Conservation (phyloP, 176 grass and related monocot genomes). For the Olyra latifolia region DNA sequence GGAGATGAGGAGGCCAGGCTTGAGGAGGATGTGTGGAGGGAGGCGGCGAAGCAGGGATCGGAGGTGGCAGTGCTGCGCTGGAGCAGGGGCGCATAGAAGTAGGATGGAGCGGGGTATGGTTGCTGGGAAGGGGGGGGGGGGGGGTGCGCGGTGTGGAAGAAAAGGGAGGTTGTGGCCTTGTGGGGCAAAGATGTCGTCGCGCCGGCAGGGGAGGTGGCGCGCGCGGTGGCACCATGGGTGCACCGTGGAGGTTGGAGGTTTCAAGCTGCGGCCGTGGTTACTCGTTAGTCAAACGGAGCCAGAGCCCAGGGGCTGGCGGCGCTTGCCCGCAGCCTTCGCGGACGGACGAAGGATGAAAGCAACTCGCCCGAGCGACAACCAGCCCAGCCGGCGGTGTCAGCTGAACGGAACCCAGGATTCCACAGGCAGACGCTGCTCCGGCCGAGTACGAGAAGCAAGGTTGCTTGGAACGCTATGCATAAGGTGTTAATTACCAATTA, state of each 20-base stretch:
- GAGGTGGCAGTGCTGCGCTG: conserved; percentile 34
- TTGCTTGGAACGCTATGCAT: too few species aligned
- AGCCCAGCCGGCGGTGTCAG: too few species aligned
- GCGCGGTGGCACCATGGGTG: background rate
- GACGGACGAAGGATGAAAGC: too few species aligned
- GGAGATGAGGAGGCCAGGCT: conserved; percentile 36
- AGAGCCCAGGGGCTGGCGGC: too few species aligned
- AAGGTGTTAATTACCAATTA: too few species aligned
- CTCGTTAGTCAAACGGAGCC: too few species aligned
- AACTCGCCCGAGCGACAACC: too few species aligned
- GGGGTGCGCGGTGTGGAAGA: background rate
- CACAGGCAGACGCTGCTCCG: too few species aligned
- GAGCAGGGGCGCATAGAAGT: conserved; percentile 39
- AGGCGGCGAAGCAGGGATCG: conserved; percentile 26
- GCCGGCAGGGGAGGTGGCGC: background rate
- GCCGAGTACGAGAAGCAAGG: too few species aligned
- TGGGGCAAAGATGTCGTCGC: background rate
- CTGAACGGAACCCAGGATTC: too few species aligned
- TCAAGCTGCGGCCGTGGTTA: background rate
- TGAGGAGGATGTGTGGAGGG: conserved; percentile 54
- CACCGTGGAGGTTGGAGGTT: background rate
- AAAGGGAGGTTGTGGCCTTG: background rate
- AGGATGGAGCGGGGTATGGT: background rate
- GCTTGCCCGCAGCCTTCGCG: too few species aligned
- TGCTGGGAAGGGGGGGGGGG: background rate